Conservation (phyloP, 2,329 filamentous ascomycete genomes). For the Cercospora sp. region DNA sequence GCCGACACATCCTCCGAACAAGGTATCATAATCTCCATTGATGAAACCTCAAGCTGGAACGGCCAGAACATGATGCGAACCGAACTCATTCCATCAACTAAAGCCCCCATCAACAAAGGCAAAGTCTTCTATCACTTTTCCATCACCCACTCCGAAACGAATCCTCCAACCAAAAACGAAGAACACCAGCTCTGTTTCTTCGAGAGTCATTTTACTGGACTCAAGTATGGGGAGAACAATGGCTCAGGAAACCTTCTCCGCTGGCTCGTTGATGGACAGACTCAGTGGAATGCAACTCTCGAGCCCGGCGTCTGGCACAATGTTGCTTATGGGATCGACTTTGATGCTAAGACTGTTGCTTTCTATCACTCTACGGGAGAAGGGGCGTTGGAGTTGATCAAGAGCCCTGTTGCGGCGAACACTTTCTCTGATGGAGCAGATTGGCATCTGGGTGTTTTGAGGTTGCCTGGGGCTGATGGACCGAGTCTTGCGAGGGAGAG, state of each 20-base stretch:
- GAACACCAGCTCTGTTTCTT: conserved; percentile 68
- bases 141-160: conserved; percentile 59
- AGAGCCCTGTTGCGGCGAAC: conserved; percentile 59
- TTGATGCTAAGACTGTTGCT: conserved; percentile 60
- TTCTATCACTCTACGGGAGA: conserved; percentile 70
- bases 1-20: conserved; percentile 61
- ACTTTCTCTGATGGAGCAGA: conserved; percentile 65
- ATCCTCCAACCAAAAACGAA: conserved; percentile 60
- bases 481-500: conserved; percentile 61
- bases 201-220: conserved; percentile 72
- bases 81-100: conserved; percentile 71
- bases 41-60: conserved; percentile 67
- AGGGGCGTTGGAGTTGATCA: conserved; percentile 58
- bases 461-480: conserved; percentile 58
- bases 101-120: conserved; percentile 63
- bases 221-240: conserved; percentile 66
- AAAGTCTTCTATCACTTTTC: conserved; percentile 73
- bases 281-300: conserved; percentile 64
- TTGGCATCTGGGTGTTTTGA: conserved; percentile 71
- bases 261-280: conserved; percentile 63
- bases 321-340: conserved; percentile 72
- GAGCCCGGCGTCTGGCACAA: conserved; percentile 70
- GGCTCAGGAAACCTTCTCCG: conserved; percentile 57
- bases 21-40: conserved; percentile 69
- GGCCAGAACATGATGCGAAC: conserved; percentile 71